Conservation (phyloP, 768 basidiomycete genomes). For the Tephrocybe sp. region DNA sequence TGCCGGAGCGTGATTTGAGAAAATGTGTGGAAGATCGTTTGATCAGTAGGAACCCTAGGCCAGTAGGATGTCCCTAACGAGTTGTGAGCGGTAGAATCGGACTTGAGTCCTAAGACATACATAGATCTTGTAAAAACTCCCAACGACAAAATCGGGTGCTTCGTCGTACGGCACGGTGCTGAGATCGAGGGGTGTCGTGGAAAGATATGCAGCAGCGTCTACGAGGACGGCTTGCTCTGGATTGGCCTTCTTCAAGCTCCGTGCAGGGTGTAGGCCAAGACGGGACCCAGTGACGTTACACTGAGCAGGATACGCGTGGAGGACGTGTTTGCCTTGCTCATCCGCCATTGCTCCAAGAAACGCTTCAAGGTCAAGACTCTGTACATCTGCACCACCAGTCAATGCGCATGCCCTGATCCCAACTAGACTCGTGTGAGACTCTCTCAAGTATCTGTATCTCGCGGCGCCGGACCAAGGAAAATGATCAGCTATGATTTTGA, state of each 20-base stretch:
- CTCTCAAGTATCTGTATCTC: conserved; percentile 12
- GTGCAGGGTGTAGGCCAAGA: conserved; percentile 14
- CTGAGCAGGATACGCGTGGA: conserved; percentile 16
- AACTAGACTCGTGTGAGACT: conserved; percentile 15
- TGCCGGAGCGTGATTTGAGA: neutral
- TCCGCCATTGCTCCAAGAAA: conserved; percentile 1
- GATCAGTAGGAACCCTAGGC: conserved; percentile 14
- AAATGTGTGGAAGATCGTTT: conserved; percentile 15
- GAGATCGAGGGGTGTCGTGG: conserved; percentile 13
- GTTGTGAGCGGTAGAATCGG: neutral
- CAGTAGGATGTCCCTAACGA: conserved; percentile 13
- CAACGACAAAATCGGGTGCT: conserved; percentile 15
- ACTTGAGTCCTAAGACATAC: neutral
- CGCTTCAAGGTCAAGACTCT: conserved; percentile 11
- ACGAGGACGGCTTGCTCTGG: conserved; percentile 8
- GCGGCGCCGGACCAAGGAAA: conserved; percentile 10
- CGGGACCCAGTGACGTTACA: conserved; percentile 17
- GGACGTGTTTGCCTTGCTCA: neutral
- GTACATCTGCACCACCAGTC: conserved; percentile 10
- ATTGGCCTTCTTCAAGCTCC: neutral
- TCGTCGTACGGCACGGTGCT: conserved; percentile 7
- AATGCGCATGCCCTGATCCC: conserved; percentile 16
- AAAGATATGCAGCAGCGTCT: conserved; percentile 17
- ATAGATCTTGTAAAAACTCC: conserved; percentile 16
- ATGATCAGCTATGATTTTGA: conserved; percentile 11